Conservation (phyloP, 2,329 filamentous ascomycete genomes). For the Talaromyces sp. region DNA sequence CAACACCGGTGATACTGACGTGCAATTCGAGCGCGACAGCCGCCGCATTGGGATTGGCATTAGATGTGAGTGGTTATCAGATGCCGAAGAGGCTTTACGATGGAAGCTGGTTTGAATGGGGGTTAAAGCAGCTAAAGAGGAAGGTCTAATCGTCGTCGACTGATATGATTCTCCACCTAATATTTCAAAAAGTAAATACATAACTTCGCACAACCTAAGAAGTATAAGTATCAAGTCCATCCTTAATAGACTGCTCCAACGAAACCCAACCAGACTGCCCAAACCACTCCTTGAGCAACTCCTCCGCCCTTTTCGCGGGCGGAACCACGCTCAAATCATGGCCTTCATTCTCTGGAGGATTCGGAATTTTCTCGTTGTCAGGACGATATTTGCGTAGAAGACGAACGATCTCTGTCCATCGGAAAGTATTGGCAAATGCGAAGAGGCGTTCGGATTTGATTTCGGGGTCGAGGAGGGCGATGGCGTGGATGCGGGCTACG, state of each 20-base stretch:
- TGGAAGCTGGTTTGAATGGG: slow-evolving; percentile 36
- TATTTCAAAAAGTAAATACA: neutral
- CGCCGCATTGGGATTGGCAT: slow-evolving; percentile 28
- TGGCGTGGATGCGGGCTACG: slow-evolving; percentile 52
- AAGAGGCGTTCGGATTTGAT: slow-evolving; percentile 53
- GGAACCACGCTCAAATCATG: slow-evolving; percentile 31
- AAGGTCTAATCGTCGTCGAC: neutral
- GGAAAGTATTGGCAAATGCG: slow-evolving; percentile 50
- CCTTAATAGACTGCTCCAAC: slow-evolving; percentile 2
- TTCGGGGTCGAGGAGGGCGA: slow-evolving; percentile 48
- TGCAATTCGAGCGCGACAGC: slow-evolving; percentile 36
- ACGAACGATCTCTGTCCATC: slow-evolving; percentile 29
- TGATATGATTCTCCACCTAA: neutral
- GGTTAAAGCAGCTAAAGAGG: slow-evolving; percentile 22
- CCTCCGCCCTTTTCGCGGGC: neutral
- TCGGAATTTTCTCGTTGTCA: neutral
- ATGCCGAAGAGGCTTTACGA: slow-evolving; percentile 30
- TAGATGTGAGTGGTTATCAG: slow-evolving; percentile 24
- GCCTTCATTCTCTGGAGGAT: neutral
- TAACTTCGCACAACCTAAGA: neutral
- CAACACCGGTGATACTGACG: slow-evolving; percentile 25
- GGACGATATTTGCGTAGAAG: neutral
- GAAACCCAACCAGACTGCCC: slow-evolving; percentile 2
- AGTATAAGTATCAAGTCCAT: neutral
- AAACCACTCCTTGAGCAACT: slow-evolving; percentile 7